phyloP scores from a whole-genome alignment of 1,284 basidiomycete genomes.

The Lentinula novae-zelandiae region DNA sequence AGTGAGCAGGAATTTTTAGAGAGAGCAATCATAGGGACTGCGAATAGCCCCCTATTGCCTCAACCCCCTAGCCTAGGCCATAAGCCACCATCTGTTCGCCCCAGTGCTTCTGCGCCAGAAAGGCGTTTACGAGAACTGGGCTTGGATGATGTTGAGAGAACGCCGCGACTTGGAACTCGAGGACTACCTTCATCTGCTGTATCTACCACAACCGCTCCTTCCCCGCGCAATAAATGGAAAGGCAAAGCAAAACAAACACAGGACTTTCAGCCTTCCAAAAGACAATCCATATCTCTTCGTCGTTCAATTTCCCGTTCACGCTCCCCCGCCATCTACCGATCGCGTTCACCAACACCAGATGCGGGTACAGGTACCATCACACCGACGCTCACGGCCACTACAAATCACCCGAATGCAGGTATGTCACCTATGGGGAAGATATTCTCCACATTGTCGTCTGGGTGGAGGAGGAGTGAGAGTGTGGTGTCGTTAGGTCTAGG shows the following conservation, averaged over 20 bases:
- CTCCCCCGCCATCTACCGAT: not conserved
- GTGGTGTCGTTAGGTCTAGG: not conserved
- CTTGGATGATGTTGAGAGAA: not conserved
- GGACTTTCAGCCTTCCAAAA: not conserved
- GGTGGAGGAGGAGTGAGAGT: constrained; percentile 1
- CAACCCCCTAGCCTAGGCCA: not conserved
- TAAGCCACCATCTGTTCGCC: not conserved
- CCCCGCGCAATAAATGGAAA: not conserved
- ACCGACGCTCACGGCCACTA: not conserved
- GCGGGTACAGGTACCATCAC: not conserved
- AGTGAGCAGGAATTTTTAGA: not conserved
- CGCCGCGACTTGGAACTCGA: not conserved
- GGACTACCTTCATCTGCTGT: not conserved
- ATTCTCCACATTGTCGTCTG: not conserved
- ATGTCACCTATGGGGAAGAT: constrained; percentile 3
- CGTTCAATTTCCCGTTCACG: not conserved
- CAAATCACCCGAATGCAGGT: not conserved
- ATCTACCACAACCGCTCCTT: not conserved
- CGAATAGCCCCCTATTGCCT: not conserved
- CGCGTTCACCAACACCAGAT: not conserved
- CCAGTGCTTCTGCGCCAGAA: not conserved
- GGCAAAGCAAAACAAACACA: not conserved
- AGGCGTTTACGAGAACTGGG: not conserved
- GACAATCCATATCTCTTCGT: not conserved
- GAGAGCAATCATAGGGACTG: not conserved